Evolutionary conservation across 2,329 filamentous ascomycete species (phyloP).

Genomic region (Metarhizium humberi): DNA sequence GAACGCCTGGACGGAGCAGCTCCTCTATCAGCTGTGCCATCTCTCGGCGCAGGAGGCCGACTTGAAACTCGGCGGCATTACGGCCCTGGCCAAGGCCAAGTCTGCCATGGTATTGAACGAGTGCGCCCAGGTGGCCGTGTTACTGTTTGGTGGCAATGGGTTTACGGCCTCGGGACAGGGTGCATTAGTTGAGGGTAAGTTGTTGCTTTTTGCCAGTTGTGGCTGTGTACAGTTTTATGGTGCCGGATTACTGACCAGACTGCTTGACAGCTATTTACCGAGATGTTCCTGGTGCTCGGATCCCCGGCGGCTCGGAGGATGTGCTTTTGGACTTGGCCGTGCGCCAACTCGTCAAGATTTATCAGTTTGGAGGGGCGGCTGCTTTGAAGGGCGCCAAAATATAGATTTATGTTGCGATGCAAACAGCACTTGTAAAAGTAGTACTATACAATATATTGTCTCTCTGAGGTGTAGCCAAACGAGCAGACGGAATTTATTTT

Average conservation of each 20-base stretch:
- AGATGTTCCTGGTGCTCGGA: conserved; percentile 19
- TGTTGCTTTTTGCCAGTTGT: conserved; percentile 20
- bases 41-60: conserved; percentile 13
- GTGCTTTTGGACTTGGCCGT: conserved; percentile 42
- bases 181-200: conserved; percentile 39
- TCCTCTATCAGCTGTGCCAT: conserved; percentile 47
- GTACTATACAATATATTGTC: too few relatives aligned
- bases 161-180: conserved; percentile 40
- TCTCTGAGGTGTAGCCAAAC: too few relatives aligned
- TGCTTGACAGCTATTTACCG: background rate
- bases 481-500: too few relatives aligned
- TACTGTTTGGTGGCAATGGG: conserved; percentile 43
- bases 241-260: conserved; percentile 14
- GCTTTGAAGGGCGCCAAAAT: background rate
- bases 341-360: conserved; percentile 15
- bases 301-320: conserved; percentile 45
- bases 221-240: background rate
- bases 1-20: conserved; percentile 52
- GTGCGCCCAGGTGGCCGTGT: conserved; percentile 39
- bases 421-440: too few relatives aligned
- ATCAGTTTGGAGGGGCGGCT: conserved; percentile 1
- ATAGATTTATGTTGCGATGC: background rate
- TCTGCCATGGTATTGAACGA: conserved; percentile 44
- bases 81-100: conserved; percentile 33
- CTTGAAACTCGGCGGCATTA: conserved; percentile 21